Percentiles rank a stretch among this genome's conserved stretches.
Evolutionary conservation across 306 rosid genomes (phyloP).

Genomic region (Fragaria iinumae): DNA sequence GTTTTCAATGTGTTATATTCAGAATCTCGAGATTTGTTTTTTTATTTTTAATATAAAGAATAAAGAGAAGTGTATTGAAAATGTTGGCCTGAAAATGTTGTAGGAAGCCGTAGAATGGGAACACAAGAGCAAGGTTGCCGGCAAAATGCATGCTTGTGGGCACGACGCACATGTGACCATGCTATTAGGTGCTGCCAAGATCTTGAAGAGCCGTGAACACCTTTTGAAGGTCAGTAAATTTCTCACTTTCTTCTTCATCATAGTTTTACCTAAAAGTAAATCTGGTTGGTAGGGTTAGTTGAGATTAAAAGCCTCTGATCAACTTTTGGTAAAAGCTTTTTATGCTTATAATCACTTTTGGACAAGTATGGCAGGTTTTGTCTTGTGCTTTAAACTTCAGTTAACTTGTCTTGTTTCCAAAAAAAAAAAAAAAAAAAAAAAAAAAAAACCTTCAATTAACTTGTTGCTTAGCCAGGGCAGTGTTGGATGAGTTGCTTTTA

Average conservation of each 20-base stretch:
- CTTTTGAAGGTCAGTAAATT: constrained; percentile 60
- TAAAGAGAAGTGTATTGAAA: neutral
- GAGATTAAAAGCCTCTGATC: neutral
- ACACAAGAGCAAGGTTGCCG: constrained; percentile 81
- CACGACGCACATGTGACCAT: constrained; percentile 98
- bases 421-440: too few relatives aligned
- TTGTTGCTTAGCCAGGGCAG: neutral
- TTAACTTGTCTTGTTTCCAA: neutral
- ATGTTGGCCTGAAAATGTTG: neutral
- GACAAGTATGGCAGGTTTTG: neutral
- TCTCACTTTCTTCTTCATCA: neutral
- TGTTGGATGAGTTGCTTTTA: neutral
- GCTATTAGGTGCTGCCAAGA: constrained; percentile 94
- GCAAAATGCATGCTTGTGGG: constrained; percentile 99
- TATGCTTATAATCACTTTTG: neutral
- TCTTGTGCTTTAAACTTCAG: neutral
- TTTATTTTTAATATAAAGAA: neutral
- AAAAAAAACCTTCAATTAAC: neutral
- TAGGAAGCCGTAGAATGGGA: constrained; percentile 89
- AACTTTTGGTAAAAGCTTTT: neutral
- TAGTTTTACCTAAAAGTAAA: neutral
- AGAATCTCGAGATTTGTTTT: neutral
- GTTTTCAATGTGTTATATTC: neutral
- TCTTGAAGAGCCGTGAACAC: constrained; percentile 80
- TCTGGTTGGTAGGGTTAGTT: neutral